Evolutionary conservation across 2,329 filamentous ascomycete genomes (phyloP).

Genomic region (Cladosporium sp.): DNA sequence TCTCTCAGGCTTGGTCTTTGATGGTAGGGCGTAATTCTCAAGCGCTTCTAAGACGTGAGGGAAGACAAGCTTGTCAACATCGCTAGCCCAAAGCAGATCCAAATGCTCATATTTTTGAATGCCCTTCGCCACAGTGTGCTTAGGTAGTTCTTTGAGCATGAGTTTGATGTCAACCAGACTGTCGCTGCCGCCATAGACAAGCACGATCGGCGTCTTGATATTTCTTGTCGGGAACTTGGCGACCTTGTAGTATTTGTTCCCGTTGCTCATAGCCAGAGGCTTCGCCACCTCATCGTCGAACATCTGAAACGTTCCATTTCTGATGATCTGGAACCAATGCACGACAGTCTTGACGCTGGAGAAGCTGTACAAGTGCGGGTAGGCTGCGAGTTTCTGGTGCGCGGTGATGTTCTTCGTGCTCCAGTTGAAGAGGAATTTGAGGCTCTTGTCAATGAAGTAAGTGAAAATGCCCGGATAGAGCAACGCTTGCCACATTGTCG

Average conservation of each 20-base stretch:
- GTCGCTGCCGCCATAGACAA: slow-evolving; percentile 91
- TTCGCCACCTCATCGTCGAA: slow-evolving; percentile 91
- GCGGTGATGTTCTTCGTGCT: slow-evolving; percentile 74
- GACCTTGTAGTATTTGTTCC: slow-evolving; percentile 88
- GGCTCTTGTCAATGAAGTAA: slow-evolving; percentile 74
- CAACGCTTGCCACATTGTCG: slow-evolving; percentile 96
- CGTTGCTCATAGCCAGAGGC: slow-evolving; percentile 65
- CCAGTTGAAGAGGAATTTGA: slow-evolving; percentile 89
- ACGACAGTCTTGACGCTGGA: slow-evolving; percentile 96
- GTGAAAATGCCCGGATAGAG: slow-evolving; percentile 93
- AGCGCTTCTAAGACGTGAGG: slow-evolving; percentile 88
- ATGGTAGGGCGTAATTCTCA: slow-evolving; percentile 53
- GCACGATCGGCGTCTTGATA: slow-evolving; percentile 90
- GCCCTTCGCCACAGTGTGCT: slow-evolving; percentile 78
- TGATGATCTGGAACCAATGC: slow-evolving; percentile 99
- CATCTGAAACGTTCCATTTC: slow-evolving; percentile 95
- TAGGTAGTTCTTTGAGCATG: slow-evolving; percentile 85
- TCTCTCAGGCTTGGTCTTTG: slow-evolving; percentile 21
- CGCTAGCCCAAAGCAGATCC: slow-evolving; percentile 90
- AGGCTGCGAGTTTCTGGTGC: slow-evolving; percentile 90
- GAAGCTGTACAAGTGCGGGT: slow-evolving; percentile 93
- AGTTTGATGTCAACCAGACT: slow-evolving; percentile 89
- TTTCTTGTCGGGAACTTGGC: slow-evolving; percentile 95
- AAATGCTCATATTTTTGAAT: slow-evolving; percentile 94
- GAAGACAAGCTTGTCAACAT: slow-evolving; percentile 81